Base-by-base conservation (phyloP, 176 grass and related monocot species). In the Oryza rufipogon region DNA sequence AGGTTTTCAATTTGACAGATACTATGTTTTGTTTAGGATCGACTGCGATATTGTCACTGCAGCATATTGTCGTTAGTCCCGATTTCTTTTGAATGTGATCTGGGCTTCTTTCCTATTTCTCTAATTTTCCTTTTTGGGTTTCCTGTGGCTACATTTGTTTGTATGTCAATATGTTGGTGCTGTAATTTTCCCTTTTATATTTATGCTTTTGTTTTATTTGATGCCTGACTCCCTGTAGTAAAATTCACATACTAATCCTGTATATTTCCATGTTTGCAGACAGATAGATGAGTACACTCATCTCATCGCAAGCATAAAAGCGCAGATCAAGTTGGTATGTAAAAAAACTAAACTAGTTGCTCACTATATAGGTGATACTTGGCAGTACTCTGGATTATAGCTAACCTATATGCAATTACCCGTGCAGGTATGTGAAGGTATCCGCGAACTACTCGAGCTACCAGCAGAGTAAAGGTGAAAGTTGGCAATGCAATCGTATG, bases 221-320 rank as follows among this genome's bases (percentile, higher is more conserved):
- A 22, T 68, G 34, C 45, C 9, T 11, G 11, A 77, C n/a, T 45
- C 33, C 15, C 28, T 22, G 19, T 33, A 72, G 54, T 17, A 36
- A 47, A 28, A 3, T 19, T 80, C 23, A 12, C 47, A 71, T 48
- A 17, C 25, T 78, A 28, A 56, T 39, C 3, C 11, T 58, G 38
- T 85, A 49, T 66, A 70, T 81, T 65, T 84, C 6, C 10, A 66
- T 86, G 34, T 34, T 86, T 80, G 69, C 92, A 98, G 95, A 48
- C 92, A 98, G 73, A 91, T 98, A 88, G 95, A 98, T 17, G 95
- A 98, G 84, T 91, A 93, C 83, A 98, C 95, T 0, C 90, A 95
- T 65, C 82, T 93, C 6, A 93, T 95, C 9, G 92, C 92, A 70
- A 88, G 82, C 65, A 95, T 95, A 88, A 98, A 98, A 71, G 85